phyloP scores from a whole-genome alignment of 495 filamentous ascomycete genomes.

The Jackrogersella multiformis region DNA sequence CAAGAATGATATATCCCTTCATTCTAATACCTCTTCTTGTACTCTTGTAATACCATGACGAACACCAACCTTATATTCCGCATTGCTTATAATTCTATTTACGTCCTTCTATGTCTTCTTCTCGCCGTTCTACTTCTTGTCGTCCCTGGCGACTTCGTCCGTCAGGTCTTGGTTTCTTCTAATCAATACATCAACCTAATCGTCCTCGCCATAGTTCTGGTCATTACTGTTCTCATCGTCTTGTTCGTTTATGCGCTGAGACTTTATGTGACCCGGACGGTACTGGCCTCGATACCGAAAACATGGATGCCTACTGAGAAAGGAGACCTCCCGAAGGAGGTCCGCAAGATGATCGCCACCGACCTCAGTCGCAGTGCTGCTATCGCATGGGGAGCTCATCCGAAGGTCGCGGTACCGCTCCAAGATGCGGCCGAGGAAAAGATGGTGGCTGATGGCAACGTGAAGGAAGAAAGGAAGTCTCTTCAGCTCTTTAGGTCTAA shows the following conservation, averaged over 20 bases:
- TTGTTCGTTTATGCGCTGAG: conserved; percentile 82
- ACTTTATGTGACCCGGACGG: conserved; percentile 86
- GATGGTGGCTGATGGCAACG: background rate
- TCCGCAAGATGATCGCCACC: conserved; percentile 76
- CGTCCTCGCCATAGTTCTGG: conserved; percentile 79
- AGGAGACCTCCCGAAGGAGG: conserved; percentile 75
- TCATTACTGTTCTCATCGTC: conserved; percentile 76
- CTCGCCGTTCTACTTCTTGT: conserved; percentile 77
- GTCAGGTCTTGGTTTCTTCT: conserved; percentile 70
- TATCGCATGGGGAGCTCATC: conserved; percentile 80
- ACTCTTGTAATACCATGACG: conserved; percentile 40
- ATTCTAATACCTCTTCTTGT: conserved; percentile 13
- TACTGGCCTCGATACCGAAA: conserved; percentile 84
- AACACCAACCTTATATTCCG: conserved; percentile 63
- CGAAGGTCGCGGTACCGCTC: conserved; percentile 59
- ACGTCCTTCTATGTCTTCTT: conserved; percentile 78
- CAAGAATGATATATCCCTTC: conserved; percentile 18
- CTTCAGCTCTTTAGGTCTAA: conserved; percentile 41
- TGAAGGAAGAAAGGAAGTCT: conserved; percentile 25
- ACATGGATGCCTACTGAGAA: conserved; percentile 83
- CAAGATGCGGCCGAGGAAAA: conserved; percentile 15
- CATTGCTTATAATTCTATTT: conserved; percentile 83
- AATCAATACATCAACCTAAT: conserved; percentile 80
- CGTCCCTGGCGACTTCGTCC: conserved; percentile 84
- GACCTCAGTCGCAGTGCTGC: conserved; percentile 77